Evolutionary conservation across 2,329 filamentous ascomycete species (phyloP), one percentile per base, ranked within the genome.

Genomic region (Penicillium thymicola): DNA sequence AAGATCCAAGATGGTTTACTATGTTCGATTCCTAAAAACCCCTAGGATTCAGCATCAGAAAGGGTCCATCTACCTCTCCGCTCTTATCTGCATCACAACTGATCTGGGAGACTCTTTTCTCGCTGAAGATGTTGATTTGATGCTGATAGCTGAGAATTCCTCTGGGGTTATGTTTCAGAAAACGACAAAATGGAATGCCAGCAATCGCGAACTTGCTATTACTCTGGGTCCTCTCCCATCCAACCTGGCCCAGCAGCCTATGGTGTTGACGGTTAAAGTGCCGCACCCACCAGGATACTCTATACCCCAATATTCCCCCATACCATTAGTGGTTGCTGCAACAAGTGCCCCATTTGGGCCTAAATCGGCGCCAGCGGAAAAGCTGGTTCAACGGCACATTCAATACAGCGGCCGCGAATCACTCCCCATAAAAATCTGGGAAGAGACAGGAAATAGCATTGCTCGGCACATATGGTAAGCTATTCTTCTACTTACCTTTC

Each of bases 391-490:
- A 64, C 76, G 86, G 59, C 77, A 81, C 14, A 72, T 81, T 8
- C 64, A 44, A 25, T 51, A 73, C 5, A 68, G 72, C 36, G 70
- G 73, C 23, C 64, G 74, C 6, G 67, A 67, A 41, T 16, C 51
- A 5, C 3, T 23, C 14, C 27, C 30, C 14, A 64, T 86, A 10
- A 71, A 72, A 34, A 81, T 89, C 43, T 86, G 83, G 77, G 87
- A 90, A 68, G 87, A 89, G 65, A 88, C 85, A 0, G 86, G 87
- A 4, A 87, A 90, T 66, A 88, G 85, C 68, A 89, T 90, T 65
- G 87, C 87, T 6, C 78, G 86, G 41, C 87, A 90, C 74, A 79
- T 89, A 47, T 90, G 87, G 87, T 87, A 77, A 68, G 72, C 53
- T 42, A 38, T 21, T 59, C 11, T 18, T 41, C 45, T 7, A 9